Base-by-base conservation (phyloP, 352 stramenopile genomes). In the Phytophthora pinifolia region DNA sequence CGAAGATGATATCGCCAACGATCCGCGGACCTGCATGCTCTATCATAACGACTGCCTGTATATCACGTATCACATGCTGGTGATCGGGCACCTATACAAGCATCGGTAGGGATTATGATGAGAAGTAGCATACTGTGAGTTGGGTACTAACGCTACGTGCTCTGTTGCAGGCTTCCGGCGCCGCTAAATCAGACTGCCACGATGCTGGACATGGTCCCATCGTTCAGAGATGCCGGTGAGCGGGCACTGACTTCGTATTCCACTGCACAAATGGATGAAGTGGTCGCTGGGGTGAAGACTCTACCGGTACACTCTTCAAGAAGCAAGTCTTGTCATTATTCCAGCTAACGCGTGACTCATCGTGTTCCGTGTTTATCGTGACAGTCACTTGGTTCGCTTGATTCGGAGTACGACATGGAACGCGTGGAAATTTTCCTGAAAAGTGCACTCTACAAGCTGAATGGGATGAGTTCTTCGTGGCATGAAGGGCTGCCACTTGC, bases 31-130 rank as follows among this genome's bases (percentile, higher is more conserved):
- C 1, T 83, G 76, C 48, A 91, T 92, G 82, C 80, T 94, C 8
- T 87, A 79, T 56, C 84, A 94, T 72, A 94, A 94, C 18, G 84
- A 94, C 61, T 92, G 81, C 52, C 67, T 91, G 22, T 94, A 90
- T 59, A 79, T 91, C 29, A 74, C 80, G 9, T 72, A 89, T 14
- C 82, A 94, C 63, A 91, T 91, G 82, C 60, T 92, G 30, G 73
- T 80, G 4, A 79, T 91, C 17, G 81, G 79, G 0, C 67, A 87
- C 37, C 52, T 78, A 6, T 92, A 93, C 76, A 92, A 92, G 42
- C 72, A 69, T 42, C 65, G 76, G 79, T 86, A 67, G 10, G 71
- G 54, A 14, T 6, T 3, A 42, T 38, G 17, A 18, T 50, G 31
- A 20, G 18, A 27, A 30, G 14, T 25, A 10, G 25, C 35, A 17